These are phyloP conservation scores for Coniochaeta ligniaria DNA, from an alignment of 2,329 filamentous ascomycete species.

Conservation along the genomic window DNA sequence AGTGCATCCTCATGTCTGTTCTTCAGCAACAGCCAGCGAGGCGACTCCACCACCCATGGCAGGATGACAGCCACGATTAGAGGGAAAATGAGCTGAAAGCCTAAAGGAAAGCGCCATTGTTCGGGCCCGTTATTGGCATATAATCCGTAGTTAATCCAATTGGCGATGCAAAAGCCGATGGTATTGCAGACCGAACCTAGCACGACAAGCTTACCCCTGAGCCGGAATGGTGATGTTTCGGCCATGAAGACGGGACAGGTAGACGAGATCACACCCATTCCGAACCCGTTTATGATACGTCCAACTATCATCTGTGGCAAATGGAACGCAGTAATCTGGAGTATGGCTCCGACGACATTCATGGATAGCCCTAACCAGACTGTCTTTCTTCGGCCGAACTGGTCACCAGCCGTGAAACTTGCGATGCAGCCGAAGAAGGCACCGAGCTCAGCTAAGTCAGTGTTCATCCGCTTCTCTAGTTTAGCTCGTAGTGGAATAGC, in stretches of 20 bases:
- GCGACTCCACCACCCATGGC: conserved; percentile 35
- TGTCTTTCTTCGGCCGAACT: conserved; percentile 22
- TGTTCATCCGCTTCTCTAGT: neutral
- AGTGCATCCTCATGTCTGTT: conserved; percentile 50
- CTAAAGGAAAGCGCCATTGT: conserved; percentile 29
- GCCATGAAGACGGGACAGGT: conserved; percentile 26
- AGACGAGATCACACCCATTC: conserved; percentile 26
- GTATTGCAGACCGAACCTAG: conserved; percentile 32
- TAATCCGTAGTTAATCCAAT: conserved; percentile 38
- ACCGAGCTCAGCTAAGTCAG: conserved; percentile 16
- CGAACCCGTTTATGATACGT: conserved; percentile 31
- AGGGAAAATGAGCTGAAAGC: conserved; percentile 29
- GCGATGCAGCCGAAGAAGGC: conserved; percentile 23
- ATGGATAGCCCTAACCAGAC: conserved; percentile 21
- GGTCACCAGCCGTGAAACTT: conserved; percentile 23
- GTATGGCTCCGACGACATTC: conserved; percentile 24
- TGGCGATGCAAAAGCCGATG: conserved; percentile 35
- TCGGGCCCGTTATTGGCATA: conserved; percentile 23
- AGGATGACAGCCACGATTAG: conserved; percentile 23
- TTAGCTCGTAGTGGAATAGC: neutral
- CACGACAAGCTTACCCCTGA: conserved; percentile 37
- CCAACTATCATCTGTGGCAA: conserved; percentile 33
- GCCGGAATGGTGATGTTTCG: conserved; percentile 22
- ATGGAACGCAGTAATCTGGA: conserved; percentile 25
- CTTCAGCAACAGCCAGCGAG: conserved; percentile 43